Evolutionary conservation across 768 basidiomycete genomes (phyloP).

Genomic region (Lactarius tabidus): DNA sequence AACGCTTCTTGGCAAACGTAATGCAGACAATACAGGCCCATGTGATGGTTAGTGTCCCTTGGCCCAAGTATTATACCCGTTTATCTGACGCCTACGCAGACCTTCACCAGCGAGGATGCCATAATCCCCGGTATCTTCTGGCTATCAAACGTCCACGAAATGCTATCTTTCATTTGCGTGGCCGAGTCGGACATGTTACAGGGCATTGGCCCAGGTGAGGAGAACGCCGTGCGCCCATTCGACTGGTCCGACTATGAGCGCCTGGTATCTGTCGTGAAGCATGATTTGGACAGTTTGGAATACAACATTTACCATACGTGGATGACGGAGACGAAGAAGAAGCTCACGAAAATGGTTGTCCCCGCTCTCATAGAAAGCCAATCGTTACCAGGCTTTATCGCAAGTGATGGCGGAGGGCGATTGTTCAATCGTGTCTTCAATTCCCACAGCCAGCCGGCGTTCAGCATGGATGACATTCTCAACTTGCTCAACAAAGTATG

Average conservation of each 20-base stretch:
- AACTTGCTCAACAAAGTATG: constrained; percentile 96
- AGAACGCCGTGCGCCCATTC: constrained; percentile 85
- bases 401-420: constrained; percentile 87
- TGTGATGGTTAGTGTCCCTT: constrained; percentile 76
- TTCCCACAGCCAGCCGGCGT: constrained; percentile 83
- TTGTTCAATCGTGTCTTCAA: constrained; percentile 91
- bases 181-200: constrained; percentile 99
- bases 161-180: constrained; percentile 97
- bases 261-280: constrained; percentile 95
- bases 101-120: constrained; percentile 89
- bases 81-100: constrained; percentile 42
- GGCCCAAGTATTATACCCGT: constrained; percentile 10
- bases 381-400: constrained; percentile 95
- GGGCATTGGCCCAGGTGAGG: constrained; percentile 95
- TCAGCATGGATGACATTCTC: constrained; percentile 96
- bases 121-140: constrained; percentile 97
- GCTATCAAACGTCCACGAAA: constrained; percentile 99
- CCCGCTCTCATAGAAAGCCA: constrained; percentile 98
- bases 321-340: constrained; percentile 98
- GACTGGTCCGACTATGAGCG: constrained; percentile 98
- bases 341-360: constrained; percentile 94
- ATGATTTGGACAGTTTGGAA: constrained; percentile 96
- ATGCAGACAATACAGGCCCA: constrained; percentile 98
- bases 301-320: constrained; percentile 99
- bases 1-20: constrained; percentile 95